Base-by-base conservation (phyloP, 345 rosid species). In the Lenwebbia sp. region DNA sequence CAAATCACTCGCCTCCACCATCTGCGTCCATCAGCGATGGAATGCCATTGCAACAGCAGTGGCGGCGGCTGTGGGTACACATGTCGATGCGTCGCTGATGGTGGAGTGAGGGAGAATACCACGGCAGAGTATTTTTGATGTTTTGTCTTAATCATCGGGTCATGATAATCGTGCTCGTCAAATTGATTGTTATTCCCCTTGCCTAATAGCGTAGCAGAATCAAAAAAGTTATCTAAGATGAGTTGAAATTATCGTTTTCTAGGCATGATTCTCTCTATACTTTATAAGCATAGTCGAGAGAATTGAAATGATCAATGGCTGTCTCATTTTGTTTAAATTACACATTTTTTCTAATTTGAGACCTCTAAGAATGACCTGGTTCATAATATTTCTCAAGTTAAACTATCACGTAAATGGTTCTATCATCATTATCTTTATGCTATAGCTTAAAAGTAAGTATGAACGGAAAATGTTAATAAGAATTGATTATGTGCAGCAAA, bases 141-240 rank as follows among this genome's bases (percentile, higher is more conserved):
- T 5, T 70, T 41, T 2, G 37, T 70, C 47, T 70, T 70, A 70
- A 37, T 70, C 81, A 37, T 70, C 14, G 6, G 47, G 7, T 19
- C 26, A 21, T 70, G 10, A 62, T 30, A 30, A 62, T 62, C 6
- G 12, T 2, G 12, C 37, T 53, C 1, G 12, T 15, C 3, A 37
- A 28, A 2, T 14, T 65, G 11, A 17, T 65, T 28, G 33, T 28
- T 28, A 14, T 28, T 28, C 8, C 10, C 74, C 33, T 28, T 62
- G 22, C 74, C 40, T 62, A 2, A 0, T 7, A 28, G 74, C 17
- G 37, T 60, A 17, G 75, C 41, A 13, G 40, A 62, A 30, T 41
- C 5, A 33, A 15, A 0, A 0, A 7, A 15, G 22, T 62, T 28
- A 6, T 0, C 10, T 13, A n/a, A 17, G 4, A 50, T 13, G 7